Evolutionary conservation across 2,329 filamentous ascomycete species (phyloP).

Genomic region (Scortechinia acanthostroma): DNA sequence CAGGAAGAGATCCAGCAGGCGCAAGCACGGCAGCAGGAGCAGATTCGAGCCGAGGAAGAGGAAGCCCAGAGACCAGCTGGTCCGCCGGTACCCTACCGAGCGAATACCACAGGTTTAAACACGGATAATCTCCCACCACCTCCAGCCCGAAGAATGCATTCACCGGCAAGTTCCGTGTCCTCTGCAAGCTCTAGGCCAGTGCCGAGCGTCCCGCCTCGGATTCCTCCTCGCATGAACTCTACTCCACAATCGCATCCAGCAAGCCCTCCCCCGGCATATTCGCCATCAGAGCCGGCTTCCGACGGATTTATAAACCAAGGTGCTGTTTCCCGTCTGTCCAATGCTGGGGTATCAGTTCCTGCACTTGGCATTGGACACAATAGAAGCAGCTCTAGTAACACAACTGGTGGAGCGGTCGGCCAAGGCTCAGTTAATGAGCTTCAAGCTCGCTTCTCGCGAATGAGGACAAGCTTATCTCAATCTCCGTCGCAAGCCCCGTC

Average conservation of each 20-base stretch:
- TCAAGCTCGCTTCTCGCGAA: conserved; percentile 20
- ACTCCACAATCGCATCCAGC: conserved; percentile 3
- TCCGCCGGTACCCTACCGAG: conserved; percentile 51
- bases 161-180: conserved; percentile 9
- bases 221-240: conserved; percentile 36
- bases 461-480: conserved; percentile 9
- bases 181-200: conserved; percentile 11
- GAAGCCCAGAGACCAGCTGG: conserved; percentile 15
- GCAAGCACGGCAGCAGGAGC: conserved; percentile 12
- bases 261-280: conserved; percentile 27
- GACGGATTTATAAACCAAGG: conserved; percentile 23
- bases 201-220: conserved; percentile 45
- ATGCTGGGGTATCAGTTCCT: conserved; percentile 60
- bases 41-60: conserved; percentile 15
- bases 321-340: conserved; percentile 45
- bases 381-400: conserved; percentile 7
- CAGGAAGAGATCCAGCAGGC: conserved; percentile 14
- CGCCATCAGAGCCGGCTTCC: conserved; percentile 11
- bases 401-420: conserved; percentile 10
- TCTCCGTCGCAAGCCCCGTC: conserved; percentile 15
- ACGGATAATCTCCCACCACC: conserved; percentile 53
- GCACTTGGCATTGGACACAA: conserved; percentile 47
- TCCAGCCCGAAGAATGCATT: conserved; percentile 33
- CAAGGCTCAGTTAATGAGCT: too few relatives aligned
- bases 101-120: conserved; percentile 50